Conservation (phyloP, 1,284 basidiomycete genomes). For the Paramarasmius palmivorus region DNA sequence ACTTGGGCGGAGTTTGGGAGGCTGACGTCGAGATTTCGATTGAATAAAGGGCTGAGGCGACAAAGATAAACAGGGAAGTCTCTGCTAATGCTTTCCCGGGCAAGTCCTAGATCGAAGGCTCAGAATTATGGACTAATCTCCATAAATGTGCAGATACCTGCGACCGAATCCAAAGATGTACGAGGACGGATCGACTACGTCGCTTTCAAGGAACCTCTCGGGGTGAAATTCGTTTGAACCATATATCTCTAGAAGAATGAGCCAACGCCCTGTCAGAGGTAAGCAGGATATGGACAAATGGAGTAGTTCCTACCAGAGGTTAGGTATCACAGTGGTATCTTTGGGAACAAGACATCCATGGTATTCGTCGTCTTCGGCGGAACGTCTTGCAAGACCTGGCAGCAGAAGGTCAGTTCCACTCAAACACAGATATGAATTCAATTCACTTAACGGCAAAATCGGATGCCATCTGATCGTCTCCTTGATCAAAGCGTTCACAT, state of each 20-base stretch:
- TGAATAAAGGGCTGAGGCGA: too few relatives aligned
- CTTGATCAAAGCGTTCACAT: neutral
- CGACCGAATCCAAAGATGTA: constrained; percentile 53
- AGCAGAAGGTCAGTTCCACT: too few relatives aligned
- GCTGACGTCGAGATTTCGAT: too few relatives aligned
- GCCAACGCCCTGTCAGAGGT: neutral
- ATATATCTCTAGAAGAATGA: constrained; percentile 42
- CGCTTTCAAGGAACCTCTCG: constrained; percentile 32
- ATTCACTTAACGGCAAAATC: neutral
- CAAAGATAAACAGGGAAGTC: too few relatives aligned
- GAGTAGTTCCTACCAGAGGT: constrained; percentile 3
- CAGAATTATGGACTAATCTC: neutral
- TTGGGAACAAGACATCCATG: neutral
- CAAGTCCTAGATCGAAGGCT: neutral
- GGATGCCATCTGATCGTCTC: neutral
- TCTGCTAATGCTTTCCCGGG: neutral
- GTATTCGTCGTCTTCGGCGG: neutral
- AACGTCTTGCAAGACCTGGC: too few relatives aligned
- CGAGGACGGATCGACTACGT: constrained; percentile 18
- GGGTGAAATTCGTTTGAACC: constrained; percentile 32
- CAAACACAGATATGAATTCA: neutral
- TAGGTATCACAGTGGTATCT: neutral
- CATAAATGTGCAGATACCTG: constrained; percentile 33
- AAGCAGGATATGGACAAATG: neutral
- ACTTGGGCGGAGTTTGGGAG: too few relatives aligned